Percentiles rank a stretch among this genome's conserved stretches.
Conservation (phyloP, 139 green algal species). For the Mychonastes homosphaera region DNA sequence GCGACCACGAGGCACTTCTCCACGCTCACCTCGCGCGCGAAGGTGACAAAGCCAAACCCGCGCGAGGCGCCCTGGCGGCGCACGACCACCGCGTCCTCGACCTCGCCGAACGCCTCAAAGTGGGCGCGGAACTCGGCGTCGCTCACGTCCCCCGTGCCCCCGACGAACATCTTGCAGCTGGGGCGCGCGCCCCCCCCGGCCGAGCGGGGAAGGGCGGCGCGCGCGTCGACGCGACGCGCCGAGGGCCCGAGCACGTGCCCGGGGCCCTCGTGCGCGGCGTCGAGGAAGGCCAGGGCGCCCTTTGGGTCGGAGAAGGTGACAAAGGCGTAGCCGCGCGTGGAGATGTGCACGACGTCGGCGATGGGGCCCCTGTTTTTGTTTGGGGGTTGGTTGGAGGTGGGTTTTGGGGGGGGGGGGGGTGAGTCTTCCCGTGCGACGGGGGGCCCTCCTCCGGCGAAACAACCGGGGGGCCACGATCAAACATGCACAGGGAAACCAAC, state of each 20-base stretch:
- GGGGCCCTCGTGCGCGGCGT: constrained; percentile 19
- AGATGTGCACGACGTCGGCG: constrained; percentile 47
- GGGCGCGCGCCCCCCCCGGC: constrained; percentile 30
- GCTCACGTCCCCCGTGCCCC: constrained; percentile 58
- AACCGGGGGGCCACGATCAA: neutral
- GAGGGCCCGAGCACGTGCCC: neutral
- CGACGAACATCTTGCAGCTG: constrained; percentile 72
- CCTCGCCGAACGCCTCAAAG: constrained; percentile 56
- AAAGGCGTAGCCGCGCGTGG: constrained; percentile 53
- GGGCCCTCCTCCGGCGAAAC: neutral
- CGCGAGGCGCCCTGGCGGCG: constrained; percentile 55
- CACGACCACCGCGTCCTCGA: constrained; percentile 56
- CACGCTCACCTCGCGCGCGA: constrained; percentile 54
- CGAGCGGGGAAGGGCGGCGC: constrained; percentile 57
- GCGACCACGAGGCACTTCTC: constrained; percentile 58
- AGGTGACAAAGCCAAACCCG: constrained; percentile 83
- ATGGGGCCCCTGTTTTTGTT: constrained; percentile 55
- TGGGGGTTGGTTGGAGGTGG: too few relatives aligned
- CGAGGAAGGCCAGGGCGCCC: constrained; percentile 45
- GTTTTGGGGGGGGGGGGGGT: too few relatives aligned
- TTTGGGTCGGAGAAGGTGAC: constrained; percentile 45
- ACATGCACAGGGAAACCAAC: neutral
- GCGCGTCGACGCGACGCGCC: constrained; percentile 45
- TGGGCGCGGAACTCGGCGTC: constrained; percentile 59
- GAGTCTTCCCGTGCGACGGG: too few relatives aligned